Evolutionary conservation across 495 filamentous ascomycete species (phyloP).

Genomic region (Chaetomium tenue): DNA sequence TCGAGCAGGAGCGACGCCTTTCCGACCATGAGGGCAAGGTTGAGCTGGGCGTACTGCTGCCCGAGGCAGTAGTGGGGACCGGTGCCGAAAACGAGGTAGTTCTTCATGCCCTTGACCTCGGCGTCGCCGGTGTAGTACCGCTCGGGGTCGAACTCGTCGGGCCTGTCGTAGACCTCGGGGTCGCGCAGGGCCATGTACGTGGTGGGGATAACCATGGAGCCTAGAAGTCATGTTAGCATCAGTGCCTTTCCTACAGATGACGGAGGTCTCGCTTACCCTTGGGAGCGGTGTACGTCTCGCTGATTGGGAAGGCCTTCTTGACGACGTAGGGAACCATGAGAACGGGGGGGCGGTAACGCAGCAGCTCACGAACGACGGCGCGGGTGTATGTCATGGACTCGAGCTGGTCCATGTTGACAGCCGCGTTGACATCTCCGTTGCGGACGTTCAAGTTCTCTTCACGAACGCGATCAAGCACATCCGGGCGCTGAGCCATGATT

Average conservation of each 20-base stretch:
- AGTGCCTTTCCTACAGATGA: neutral
- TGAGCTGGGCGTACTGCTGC: slow-evolving; percentile 87
- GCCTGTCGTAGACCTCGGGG: slow-evolving; percentile 85
- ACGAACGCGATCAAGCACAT: slow-evolving; percentile 83
- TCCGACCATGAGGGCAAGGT: slow-evolving; percentile 87
- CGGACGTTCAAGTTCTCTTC: slow-evolving; percentile 83
- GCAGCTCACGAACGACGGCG: slow-evolving; percentile 87
- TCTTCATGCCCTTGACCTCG: slow-evolving; percentile 84
- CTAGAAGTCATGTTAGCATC: slow-evolving; percentile 2
- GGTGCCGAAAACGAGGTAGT: slow-evolving; percentile 95
- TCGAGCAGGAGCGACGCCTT: slow-evolving; percentile 89
- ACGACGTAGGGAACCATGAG: slow-evolving; percentile 95
- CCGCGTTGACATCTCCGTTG: slow-evolving; percentile 69
- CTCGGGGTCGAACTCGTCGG: slow-evolving; percentile 87
- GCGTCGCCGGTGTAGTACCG: slow-evolving; percentile 89
- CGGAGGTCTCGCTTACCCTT: slow-evolving; percentile 54
- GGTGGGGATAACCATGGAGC: slow-evolving; percentile 87
- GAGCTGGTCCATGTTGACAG: slow-evolving; percentile 75
- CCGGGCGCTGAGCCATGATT: slow-evolving; percentile 88
- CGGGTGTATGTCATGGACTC: slow-evolving; percentile 89
- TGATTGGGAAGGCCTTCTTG: slow-evolving; percentile 95
- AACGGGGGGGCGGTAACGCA: slow-evolving; percentile 94
- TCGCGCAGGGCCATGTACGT: slow-evolving; percentile 90
- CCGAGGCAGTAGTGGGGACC: slow-evolving; percentile 97
- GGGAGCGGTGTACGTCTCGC: slow-evolving; percentile 79